A percentile compares a stretch with the other conserved stretches of the same genome.
These are phyloP conservation scores for Triticum turgidum DNA, from an alignment of 176 grass and related monocot species.

Conservation along the genomic window DNA sequence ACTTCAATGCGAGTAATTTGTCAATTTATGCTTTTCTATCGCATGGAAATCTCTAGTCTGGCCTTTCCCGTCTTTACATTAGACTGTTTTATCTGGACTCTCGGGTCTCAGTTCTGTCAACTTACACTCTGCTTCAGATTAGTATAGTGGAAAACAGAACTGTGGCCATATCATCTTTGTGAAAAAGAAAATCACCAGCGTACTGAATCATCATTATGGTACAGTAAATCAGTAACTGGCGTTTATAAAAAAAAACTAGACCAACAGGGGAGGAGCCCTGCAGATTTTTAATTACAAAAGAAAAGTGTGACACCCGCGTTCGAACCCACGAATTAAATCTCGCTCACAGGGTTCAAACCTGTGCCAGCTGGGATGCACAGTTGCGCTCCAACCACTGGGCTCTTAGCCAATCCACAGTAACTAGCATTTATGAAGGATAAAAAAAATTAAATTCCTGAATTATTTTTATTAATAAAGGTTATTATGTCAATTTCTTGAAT, in stretches of 20 bases:
- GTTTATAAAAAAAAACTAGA: not conserved
- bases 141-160: not conserved
- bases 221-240: not conserved
- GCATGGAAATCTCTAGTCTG: not conserved
- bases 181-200: slow-evolving; percentile 4
- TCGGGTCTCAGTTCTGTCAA: not conserved
- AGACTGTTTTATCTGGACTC: not conserved
- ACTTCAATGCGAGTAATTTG: too few species aligned
- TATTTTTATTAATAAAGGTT: not conserved
- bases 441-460: not conserved
- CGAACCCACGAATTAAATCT: not conserved
- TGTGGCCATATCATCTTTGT: not conserved
- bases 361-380: not conserved
- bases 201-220: not conserved
- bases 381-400: not conserved
- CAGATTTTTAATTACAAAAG: not conserved
- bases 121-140: not conserved
- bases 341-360: too few species aligned
- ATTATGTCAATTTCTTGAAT: not conserved
- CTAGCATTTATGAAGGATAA: not conserved
- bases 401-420: not conserved
- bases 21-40: not conserved
- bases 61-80: not conserved
- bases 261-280: not conserved
- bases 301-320: not conserved